phyloP scores from a whole-genome alignment of 257 asterid genomes.

The Nicotiana attenuata region DNA sequence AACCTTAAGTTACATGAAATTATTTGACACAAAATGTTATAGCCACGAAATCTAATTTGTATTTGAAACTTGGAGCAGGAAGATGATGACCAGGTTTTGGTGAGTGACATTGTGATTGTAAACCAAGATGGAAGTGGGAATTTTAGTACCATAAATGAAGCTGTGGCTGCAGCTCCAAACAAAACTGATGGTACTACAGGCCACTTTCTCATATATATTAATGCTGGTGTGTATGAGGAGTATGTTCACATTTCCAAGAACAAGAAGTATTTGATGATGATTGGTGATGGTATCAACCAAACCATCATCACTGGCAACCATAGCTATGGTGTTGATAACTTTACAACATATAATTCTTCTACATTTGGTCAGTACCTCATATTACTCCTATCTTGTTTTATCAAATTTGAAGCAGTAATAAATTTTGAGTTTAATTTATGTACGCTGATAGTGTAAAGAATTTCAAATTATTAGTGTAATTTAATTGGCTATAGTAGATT shows the following conservation, averaged over 20 bases:
- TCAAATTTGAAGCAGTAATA: background rate
- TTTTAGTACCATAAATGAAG: constrained; percentile 19
- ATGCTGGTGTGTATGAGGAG: constrained; percentile 26
- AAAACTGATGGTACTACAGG: constrained; percentile 13
- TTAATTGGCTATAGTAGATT: too few relatives aligned
- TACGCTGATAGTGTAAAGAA: too few relatives aligned
- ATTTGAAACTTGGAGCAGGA: background rate
- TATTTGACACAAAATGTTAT: background rate
- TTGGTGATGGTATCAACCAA: constrained; percentile 32
- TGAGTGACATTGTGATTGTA: constrained; percentile 20
- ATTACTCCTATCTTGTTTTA: background rate
- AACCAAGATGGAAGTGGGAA: constrained; percentile 30
- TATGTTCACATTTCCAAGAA: constrained; percentile 23
- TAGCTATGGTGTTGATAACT: constrained; percentile 20
- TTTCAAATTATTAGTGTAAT: too few relatives aligned
- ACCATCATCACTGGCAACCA: constrained; percentile 28
- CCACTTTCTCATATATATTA: constrained; percentile 21
- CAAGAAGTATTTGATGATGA: constrained; percentile 30
- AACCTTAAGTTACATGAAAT: too few relatives aligned
- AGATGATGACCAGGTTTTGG: background rate
- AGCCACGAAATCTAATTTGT: background rate
- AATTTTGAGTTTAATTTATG: too few relatives aligned
- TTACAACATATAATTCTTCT: constrained; percentile 28
- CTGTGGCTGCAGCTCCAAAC: constrained; percentile 25
- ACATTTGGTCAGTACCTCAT: constrained; percentile 24